phyloP scores from a whole-genome alignment of 352 stramenopile genomes.

The Pythium aristosporum region DNA sequence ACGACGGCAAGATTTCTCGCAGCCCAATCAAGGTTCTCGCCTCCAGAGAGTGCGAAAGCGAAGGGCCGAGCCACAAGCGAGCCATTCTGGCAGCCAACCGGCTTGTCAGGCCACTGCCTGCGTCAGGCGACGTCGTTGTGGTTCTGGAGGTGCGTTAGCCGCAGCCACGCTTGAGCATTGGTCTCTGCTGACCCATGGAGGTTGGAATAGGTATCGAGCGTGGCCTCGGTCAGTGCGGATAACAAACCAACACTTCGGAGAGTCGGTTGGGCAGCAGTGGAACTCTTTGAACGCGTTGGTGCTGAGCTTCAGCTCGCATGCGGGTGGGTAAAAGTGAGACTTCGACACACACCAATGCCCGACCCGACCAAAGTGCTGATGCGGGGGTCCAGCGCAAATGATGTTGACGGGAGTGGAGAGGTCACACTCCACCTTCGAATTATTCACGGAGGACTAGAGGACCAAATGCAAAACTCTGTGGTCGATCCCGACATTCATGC shows the following conservation, averaged over 20 bases:
- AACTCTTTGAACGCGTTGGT: slow-evolving; percentile 23
- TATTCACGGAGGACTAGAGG: slow-evolving; percentile 10
- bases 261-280: slow-evolving; percentile 31
- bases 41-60: slow-evolving; percentile 28
- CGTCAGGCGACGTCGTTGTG: slow-evolving; percentile 9
- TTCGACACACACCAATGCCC: slow-evolving; percentile 28
- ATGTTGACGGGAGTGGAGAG: not conserved
- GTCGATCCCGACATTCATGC: slow-evolving; percentile 22
- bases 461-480: not conserved
- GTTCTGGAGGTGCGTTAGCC: slow-evolving; percentile 28
- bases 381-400: not conserved
- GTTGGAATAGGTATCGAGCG: slow-evolving; percentile 9
- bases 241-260: slow-evolving; percentile 8
- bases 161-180: not conserved
- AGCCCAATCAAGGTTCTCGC: slow-evolving; percentile 29
- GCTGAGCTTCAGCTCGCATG: slow-evolving; percentile 9
- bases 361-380: slow-evolving; percentile 19
- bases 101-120: slow-evolving; percentile 24
- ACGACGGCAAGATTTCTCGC: slow-evolving; percentile 27
- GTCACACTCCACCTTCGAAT: slow-evolving; percentile 26
- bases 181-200: not conserved
- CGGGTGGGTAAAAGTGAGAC: slow-evolving; percentile 26
- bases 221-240: not conserved
- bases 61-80: slow-evolving; percentile 25
- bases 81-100: slow-evolving; percentile 24